phyloP scores from a whole-genome alignment of 2,329 filamentous ascomycete species.

The Rutstroemia sydowiana region DNA sequence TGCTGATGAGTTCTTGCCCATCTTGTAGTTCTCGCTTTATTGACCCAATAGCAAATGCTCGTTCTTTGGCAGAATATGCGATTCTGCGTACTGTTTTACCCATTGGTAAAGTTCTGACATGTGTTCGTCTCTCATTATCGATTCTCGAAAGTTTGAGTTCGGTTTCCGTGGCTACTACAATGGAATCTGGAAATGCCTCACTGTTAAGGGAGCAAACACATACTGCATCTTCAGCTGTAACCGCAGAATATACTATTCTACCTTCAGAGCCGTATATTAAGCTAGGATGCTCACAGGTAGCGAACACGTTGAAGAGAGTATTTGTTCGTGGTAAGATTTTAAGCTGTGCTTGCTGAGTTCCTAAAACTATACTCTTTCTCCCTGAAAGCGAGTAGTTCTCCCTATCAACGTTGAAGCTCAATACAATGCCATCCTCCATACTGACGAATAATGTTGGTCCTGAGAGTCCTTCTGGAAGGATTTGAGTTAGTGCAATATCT shows the following conservation, averaged over 20 bases:
- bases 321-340: constrained; percentile 65
- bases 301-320: constrained; percentile 73
- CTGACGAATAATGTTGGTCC: constrained; percentile 78
- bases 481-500: constrained; percentile 70
- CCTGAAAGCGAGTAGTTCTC: constrained; percentile 56
- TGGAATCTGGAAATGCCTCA: constrained; percentile 70
- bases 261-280: constrained; percentile 87
- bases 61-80: constrained; percentile 72
- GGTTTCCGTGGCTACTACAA: constrained; percentile 70
- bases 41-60: constrained; percentile 80
- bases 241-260: constrained; percentile 84
- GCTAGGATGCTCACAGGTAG: constrained; percentile 88
- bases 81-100: constrained; percentile 79
- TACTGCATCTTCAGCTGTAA: constrained; percentile 80
- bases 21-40: constrained; percentile 65
- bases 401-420: constrained; percentile 69
- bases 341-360: constrained; percentile 76
- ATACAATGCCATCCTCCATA: constrained; percentile 85
- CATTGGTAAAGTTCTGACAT: constrained; percentile 74
- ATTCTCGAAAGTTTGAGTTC: constrained; percentile 75
- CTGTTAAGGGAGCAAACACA: constrained; percentile 78
- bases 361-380: constrained; percentile 76
- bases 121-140: constrained; percentile 78
- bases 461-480: constrained; percentile 52
- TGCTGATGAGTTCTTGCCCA: constrained; percentile 68